Conservation (phyloP, 2,329 filamentous ascomycete genomes). For the Alternaria ethzedia region DNA sequence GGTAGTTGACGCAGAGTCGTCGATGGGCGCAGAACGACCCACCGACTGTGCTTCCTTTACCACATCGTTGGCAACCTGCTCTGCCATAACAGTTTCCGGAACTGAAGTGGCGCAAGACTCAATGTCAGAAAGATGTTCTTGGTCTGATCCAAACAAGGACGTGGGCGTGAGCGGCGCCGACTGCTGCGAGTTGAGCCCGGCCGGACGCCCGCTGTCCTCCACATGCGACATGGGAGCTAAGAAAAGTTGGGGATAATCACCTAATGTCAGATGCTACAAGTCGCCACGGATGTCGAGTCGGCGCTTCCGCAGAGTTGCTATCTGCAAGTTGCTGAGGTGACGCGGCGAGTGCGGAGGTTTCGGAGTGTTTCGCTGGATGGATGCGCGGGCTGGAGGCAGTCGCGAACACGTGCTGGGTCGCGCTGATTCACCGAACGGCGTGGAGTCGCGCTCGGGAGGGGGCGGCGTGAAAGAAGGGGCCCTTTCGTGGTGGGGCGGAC, state of each 20-base stretch:
- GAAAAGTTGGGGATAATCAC: constrained; percentile 44
- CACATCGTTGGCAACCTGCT: constrained; percentile 73
- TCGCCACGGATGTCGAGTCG: constrained; percentile 47
- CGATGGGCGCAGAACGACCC: constrained; percentile 68
- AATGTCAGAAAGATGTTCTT: constrained; percentile 42
- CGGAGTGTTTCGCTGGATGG: constrained; percentile 28
- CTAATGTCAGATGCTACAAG: constrained; percentile 48
- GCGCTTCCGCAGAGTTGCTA: constrained; percentile 51
- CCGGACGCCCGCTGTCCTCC: constrained; percentile 28
- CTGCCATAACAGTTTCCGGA: constrained; percentile 72
- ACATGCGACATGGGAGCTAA: constrained; percentile 28
- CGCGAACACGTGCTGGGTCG: constrained; percentile 27
- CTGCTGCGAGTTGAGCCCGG: constrained; percentile 26
- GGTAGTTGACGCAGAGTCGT: constrained; percentile 68
- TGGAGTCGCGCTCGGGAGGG: constrained; percentile 32
- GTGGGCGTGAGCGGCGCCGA: constrained; percentile 22
- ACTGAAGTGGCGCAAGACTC: constrained; percentile 48
- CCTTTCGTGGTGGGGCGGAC: constrained; percentile 37
- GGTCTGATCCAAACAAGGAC: constrained; percentile 29
- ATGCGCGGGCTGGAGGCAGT: constrained; percentile 24
- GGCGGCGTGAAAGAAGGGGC: constrained; percentile 30
- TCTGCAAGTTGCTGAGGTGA: constrained; percentile 38
- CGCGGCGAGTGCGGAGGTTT: constrained; percentile 44
- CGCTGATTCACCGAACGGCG: constrained; percentile 32
- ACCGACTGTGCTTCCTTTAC: constrained; percentile 74